These are phyloP conservation scores for Diplodia corticola DNA, from an alignment of 2,329 filamentous ascomycete genomes.

Conservation along the genomic window DNA sequence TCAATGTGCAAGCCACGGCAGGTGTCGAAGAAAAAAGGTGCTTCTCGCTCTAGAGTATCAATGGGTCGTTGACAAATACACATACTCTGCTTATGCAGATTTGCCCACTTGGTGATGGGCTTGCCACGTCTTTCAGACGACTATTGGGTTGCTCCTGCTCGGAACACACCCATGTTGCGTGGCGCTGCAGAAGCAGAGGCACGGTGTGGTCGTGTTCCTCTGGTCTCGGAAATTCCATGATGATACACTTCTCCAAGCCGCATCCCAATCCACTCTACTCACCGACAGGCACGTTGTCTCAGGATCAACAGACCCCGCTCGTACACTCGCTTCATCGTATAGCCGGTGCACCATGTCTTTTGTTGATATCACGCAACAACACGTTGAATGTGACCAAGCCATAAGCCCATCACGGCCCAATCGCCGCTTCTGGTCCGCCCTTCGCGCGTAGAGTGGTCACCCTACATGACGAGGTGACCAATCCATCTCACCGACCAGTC, in stretches of 20 bases:
- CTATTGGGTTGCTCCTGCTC: neutral
- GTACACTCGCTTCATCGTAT: neutral
- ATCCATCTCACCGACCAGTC: neutral
- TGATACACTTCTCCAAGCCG: neutral
- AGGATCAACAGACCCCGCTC: neutral
- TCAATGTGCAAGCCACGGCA: neutral
- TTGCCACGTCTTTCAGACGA: neutral
- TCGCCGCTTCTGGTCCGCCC: neutral
- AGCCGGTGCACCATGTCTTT: neutral
- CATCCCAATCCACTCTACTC: neutral
- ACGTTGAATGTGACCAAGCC: too few species aligned
- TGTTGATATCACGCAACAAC: neutral
- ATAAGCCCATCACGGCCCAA: neutral
- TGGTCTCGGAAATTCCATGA: neutral
- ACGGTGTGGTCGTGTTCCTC: neutral
- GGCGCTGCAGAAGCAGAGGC: neutral
- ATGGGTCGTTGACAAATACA: neutral
- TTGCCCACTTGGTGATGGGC: too few species aligned
- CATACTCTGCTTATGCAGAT: neutral
- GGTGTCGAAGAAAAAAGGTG: neutral
- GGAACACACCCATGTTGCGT: neutral
- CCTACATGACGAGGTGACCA: neutral
- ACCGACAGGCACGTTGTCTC: neutral
- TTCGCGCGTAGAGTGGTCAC: neutral
- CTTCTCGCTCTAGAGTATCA: too few species aligned